Evolutionary conservation across 108 stramenopile genomes (phyloP).

Genomic region (Nitzschia inconspicua): DNA sequence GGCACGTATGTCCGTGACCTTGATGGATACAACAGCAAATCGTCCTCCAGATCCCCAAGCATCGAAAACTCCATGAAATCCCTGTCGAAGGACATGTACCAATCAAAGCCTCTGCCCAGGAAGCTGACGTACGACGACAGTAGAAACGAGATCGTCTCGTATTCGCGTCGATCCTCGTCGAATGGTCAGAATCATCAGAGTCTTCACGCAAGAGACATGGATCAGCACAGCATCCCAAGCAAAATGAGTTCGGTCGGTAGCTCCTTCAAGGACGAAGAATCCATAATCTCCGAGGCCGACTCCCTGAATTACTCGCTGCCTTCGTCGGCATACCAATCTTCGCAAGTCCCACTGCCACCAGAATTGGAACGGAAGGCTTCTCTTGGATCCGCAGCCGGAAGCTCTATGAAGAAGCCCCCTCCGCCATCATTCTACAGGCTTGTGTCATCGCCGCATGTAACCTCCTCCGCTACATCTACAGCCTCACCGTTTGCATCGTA

Average conservation of each 20-base stretch:
- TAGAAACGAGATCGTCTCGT: neutral
- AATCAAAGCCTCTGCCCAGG: neutral
- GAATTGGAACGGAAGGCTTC: neutral
- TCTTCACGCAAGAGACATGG: neutral
- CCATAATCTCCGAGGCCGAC: neutral
- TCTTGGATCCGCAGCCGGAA: neutral
- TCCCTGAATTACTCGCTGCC: neutral
- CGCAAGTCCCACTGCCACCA: neutral
- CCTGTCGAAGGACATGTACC: neutral
- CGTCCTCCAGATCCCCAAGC: neutral
- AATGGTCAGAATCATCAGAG: neutral
- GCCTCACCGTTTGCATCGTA: no score
- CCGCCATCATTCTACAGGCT: neutral
- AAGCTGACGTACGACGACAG: neutral
- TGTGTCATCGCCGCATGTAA: neutral
- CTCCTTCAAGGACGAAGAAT: neutral
- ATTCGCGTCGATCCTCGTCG: neutral
- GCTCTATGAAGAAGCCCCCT: neutral
- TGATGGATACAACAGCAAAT: neutral
- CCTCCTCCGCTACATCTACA: neutral
- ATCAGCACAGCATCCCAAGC: neutral
- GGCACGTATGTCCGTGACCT: conserved; percentile 7
- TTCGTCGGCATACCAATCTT: neutral
- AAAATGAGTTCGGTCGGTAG: conserved; percentile 5
- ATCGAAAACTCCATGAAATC: neutral